Evolutionary conservation across 2,329 filamentous ascomycete species (phyloP).

Genomic region (Thermoascus crustaceus): DNA sequence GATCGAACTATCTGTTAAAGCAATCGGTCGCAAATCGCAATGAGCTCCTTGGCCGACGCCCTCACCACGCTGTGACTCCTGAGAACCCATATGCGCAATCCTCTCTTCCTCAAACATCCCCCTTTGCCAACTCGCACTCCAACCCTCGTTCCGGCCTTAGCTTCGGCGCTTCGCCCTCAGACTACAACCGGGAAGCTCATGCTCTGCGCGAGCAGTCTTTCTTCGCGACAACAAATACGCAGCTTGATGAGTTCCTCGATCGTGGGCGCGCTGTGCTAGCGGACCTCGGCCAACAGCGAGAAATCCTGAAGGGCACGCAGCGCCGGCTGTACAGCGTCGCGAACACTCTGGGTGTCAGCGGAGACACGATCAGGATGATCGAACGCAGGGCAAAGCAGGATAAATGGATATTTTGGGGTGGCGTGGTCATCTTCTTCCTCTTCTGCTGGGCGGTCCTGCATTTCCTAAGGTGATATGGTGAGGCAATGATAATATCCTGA

Average conservation of each 20-base stretch:
- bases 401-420: constrained; percentile 94
- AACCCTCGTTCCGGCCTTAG: constrained; percentile 31
- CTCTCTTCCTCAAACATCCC: constrained; percentile 34
- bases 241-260: constrained; percentile 90
- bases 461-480: constrained; percentile 70
- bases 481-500: background rate
- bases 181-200: constrained; percentile 67
- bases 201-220: constrained; percentile 86
- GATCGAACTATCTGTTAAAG: constrained; percentile 21
- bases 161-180: constrained; percentile 41
- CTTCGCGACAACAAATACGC: constrained; percentile 69
- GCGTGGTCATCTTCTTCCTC: constrained; percentile 74
- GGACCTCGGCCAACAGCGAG: constrained; percentile 79
- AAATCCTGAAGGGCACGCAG: constrained; percentile 93
- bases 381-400: constrained; percentile 86
- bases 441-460: constrained; percentile 91
- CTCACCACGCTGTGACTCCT: constrained; percentile 68
- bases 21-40: constrained; percentile 60
- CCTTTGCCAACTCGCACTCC: constrained; percentile 30
- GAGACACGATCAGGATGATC: constrained; percentile 95
- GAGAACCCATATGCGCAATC: constrained; percentile 85
- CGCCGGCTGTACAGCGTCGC: constrained; percentile 83
- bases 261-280: constrained; percentile 82
- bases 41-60: constrained; percentile 77
- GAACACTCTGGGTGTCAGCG: constrained; percentile 86